These are phyloP conservation scores for Emergomyces orientalis DNA, from an alignment of 2,329 filamentous ascomycete genomes.

Conservation along the genomic window DNA sequence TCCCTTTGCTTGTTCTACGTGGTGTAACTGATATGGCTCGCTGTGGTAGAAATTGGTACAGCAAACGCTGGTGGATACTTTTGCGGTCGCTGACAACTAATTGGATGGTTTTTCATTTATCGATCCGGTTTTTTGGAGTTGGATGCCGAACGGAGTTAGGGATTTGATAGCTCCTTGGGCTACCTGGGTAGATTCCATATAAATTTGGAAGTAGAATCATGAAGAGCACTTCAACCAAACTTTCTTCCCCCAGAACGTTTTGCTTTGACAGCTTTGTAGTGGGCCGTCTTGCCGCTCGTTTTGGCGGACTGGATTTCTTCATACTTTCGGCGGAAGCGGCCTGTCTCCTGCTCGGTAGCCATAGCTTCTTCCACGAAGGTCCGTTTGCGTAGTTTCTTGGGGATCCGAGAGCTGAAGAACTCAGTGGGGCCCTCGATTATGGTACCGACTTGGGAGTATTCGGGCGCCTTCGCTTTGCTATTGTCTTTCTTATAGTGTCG, in stretches of 20 bases:
- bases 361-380: conserved; percentile 82
- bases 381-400: conserved; percentile 77
- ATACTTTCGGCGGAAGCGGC: conserved; percentile 81
- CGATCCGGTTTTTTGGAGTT: background rate
- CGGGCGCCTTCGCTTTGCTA: conserved; percentile 60
- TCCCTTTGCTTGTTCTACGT: background rate
- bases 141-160: background rate
- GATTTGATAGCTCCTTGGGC: background rate
- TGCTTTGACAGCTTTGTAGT: conserved; percentile 70
- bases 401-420: conserved; percentile 69
- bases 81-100: background rate
- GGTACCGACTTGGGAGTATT: conserved; percentile 81
- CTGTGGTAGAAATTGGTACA: conserved; percentile 29
- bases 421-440: conserved; percentile 84
- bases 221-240: conserved; percentile 10
- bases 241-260: conserved; percentile 34
- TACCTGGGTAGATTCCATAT: background rate
- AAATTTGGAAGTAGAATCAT: background rate
- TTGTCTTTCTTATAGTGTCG: conserved; percentile 82
- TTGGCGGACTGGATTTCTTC: conserved; percentile 72
- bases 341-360: conserved; percentile 53
- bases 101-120: no score
- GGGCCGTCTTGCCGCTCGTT: conserved; percentile 76
- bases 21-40: conserved; percentile 6
- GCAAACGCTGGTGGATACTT: conserved; percentile 24